Conservation (phyloP, 257 asterid species). For the Nicotiana tabacum region DNA sequence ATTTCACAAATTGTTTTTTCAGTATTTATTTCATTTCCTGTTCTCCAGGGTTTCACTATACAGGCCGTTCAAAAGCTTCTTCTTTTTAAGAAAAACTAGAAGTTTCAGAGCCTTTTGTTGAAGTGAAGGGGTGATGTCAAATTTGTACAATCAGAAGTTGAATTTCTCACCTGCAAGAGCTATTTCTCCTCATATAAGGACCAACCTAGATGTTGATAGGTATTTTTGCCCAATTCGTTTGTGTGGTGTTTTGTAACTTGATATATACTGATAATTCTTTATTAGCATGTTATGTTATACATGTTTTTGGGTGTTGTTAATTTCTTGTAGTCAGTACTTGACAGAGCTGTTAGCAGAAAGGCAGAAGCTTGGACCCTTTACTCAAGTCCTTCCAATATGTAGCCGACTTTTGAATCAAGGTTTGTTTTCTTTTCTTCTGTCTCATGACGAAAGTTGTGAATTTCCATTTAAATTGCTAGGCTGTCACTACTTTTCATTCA, state of each 20-base stretch:
- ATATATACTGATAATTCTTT: not conserved
- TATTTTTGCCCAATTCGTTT: constrained; percentile 11
- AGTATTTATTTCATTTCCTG: not conserved
- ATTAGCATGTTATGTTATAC: not conserved
- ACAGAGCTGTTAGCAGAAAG: constrained; percentile 65
- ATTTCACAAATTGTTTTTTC: too few relatives aligned
- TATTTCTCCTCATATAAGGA: constrained; percentile 45
- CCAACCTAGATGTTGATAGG: constrained; percentile 37
- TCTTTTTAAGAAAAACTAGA: constrained; percentile 14
- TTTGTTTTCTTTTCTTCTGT: not conserved
- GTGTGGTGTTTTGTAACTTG: not conserved
- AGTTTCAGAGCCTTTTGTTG: not conserved
- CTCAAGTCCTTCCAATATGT: constrained; percentile 71
- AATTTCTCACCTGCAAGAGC: constrained; percentile 74
- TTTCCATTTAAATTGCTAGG: not conserved
- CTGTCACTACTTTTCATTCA: not conserved
- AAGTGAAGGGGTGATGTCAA: constrained; percentile 39
- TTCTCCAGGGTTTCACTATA: not conserved
- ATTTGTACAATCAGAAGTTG: constrained; percentile 52
- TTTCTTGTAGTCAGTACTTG: constrained; percentile 60
- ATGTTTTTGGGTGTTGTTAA: constrained; percentile 3
- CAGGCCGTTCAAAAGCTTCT: not conserved
- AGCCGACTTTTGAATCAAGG: constrained; percentile 80
- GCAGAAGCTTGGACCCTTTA: constrained; percentile 73
- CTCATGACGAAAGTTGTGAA: not conserved